Base-by-base conservation (phyloP, 192 early-diverging fungal species). In the Coemansia sp. region DNA sequence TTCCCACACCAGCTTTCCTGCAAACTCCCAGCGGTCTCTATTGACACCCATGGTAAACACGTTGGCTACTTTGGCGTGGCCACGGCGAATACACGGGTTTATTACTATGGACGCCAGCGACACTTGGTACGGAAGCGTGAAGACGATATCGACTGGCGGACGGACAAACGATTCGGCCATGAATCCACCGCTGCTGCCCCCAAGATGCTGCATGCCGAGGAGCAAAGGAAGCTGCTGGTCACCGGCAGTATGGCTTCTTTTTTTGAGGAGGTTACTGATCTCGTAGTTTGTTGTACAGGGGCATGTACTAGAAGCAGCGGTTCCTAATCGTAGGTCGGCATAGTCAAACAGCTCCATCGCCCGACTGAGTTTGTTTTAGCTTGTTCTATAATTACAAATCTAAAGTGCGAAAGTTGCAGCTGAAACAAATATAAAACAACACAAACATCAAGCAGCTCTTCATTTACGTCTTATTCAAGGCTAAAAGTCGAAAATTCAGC, bases 321-420 rank as follows among this genome's bases (percentile, higher is more conserved):
- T 68, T 21, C 58, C 61, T 13, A 74, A 37, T 2, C 66, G 72
- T 6, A 61, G 15, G 42, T 74, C 72, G 4, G 72, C 72, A 31
- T 58, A 68, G 25, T 74, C 62, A 46, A 74, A 68, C 39, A 74
- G 40, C 30, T 74, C 72, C 40, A 68, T 66, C 30, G n/a, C n/a
- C n/a, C n/a, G n/a, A n/a, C n/a, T n/a, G n/a, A n/a, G n/a, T n/a
- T n/a, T n/a, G n/a, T n/a, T n/a, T n/a, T n/a, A n/a, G n/a, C n/a
- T 34, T 34, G 34, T 8, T 34, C 3, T 42, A 2, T 13, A 42
- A 42, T 2, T 13, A 42, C 7, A 42, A 42, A 16, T 42, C 6
- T 13, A 42, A 42, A 42, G n/a, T n/a, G n/a, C n/a, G n/a, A n/a
- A n/a, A n/a, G n/a, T n/a, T n/a, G n/a, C n/a, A n/a, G n/a, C n/a